Percentiles rank a stretch among this genome's conserved stretches.
Conservation (phyloP, 148 eudicot species). For the Dianthus caryophyllus region DNA sequence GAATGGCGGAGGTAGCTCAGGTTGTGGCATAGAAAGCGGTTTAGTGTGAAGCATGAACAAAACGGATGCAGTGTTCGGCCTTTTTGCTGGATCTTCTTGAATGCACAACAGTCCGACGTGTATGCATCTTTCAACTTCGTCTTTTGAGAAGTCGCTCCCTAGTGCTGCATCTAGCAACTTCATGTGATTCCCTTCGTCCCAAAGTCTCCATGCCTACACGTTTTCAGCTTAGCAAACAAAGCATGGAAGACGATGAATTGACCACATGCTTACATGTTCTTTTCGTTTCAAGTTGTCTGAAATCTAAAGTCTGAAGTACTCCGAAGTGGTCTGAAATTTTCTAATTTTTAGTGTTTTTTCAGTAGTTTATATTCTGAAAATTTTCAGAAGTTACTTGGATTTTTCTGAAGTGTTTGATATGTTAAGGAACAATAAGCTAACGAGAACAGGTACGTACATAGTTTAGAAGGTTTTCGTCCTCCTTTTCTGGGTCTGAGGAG, state of each 20-base stretch:
- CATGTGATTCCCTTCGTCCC: conserved; percentile 9
- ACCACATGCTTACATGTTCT: conserved; percentile 19
- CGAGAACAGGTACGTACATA: conserved; percentile 22
- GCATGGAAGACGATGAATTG: neutral
- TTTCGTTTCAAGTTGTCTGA: too few species aligned
- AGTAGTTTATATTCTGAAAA: too few species aligned
- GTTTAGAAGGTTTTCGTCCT: conserved; percentile 12
- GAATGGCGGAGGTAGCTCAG: conserved; percentile 8
- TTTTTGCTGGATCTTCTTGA: conserved; percentile 24
- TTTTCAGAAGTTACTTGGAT: too few species aligned
- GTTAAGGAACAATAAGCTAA: too few species aligned
- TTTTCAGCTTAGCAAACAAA: neutral
- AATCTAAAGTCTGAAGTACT: too few species aligned
- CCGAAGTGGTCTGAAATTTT: too few species aligned
- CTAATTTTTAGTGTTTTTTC: too few species aligned
- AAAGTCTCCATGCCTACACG: conserved; percentile 22
- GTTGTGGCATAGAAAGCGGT: neutral
- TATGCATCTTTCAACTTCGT: conserved; percentile 22
- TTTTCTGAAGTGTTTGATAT: too few species aligned
- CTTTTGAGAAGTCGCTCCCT: neutral
- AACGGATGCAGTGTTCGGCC: conserved; percentile 29
- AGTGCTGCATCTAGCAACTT: conserved; percentile 18
- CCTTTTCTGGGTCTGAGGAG: neutral
- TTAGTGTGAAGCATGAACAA: conserved; percentile 20
- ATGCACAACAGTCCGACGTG: conserved; percentile 27